Conservation (phyloP, 2,329 filamentous ascomycete species). For the Salinomyces thailandicus region DNA sequence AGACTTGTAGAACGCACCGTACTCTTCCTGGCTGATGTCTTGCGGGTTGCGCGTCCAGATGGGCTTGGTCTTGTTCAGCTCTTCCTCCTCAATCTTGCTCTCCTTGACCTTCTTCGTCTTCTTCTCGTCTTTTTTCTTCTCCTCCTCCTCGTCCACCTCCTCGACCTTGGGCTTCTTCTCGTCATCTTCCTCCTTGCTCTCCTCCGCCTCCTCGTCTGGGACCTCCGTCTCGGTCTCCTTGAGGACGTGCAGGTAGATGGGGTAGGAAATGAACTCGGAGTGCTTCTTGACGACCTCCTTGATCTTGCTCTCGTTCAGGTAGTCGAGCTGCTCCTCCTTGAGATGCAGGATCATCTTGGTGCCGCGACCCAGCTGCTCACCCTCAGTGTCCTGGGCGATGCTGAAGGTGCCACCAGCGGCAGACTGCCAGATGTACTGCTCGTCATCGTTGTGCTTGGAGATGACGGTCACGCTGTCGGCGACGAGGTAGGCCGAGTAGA, state of each 20-base stretch:
- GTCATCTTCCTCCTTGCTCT: conserved; percentile 56
- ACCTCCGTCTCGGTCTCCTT: conserved; percentile 99
- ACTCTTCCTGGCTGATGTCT: conserved; percentile 94
- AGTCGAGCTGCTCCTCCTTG: conserved; percentile 98
- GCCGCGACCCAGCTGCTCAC: conserved; percentile 82
- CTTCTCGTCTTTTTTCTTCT: conserved; percentile 75
- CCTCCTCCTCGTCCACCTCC: conserved; percentile 83
- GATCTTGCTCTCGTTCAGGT: conserved; percentile 97
- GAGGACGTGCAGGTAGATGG: conserved; percentile 98
- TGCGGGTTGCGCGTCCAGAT: conserved; percentile 98
- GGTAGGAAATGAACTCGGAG: conserved; percentile 99
- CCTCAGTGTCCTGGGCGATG: conserved; percentile 80
- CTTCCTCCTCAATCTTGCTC: conserved; percentile 96
- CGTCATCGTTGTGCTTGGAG: conserved; percentile 99
- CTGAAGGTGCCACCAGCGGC: conserved; percentile 95
- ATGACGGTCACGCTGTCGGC: conserved; percentile 91
- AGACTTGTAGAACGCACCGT: conserved; percentile 99
- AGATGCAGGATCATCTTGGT: conserved; percentile 97
- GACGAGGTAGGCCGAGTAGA: conserved; percentile 99
- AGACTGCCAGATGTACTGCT: conserved; percentile 99
- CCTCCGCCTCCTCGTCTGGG: conserved; percentile 85
- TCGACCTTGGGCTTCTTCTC: conserved; percentile 94
- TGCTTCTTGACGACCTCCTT: conserved; percentile 99
- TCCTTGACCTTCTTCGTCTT: conserved; percentile 99
- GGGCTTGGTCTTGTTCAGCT: conserved; percentile 99